Conservation (phyloP, 2,329 filamentous ascomycete species). For the Fusarium tjaetaba region DNA sequence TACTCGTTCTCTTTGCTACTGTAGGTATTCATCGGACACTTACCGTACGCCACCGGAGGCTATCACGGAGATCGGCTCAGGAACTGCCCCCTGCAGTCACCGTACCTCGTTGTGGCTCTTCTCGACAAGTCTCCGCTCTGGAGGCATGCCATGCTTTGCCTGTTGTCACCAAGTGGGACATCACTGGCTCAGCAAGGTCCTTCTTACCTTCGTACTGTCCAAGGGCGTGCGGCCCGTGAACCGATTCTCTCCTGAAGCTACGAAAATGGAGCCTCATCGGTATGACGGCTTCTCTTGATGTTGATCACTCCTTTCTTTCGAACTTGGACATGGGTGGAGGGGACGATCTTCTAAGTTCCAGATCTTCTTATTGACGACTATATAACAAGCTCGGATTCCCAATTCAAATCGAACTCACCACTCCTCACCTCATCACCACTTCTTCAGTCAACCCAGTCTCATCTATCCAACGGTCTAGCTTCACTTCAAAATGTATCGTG, state of each 20-base stretch:
- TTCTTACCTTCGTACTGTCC: background rate
- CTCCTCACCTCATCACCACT: slow-evolving; percentile 14
- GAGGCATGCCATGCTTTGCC: slow-evolving; percentile 4
- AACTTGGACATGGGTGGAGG: background rate
- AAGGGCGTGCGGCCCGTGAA: slow-evolving; percentile 29
- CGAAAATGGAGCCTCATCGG: slow-evolving; percentile 14
- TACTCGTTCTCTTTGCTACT: background rate
- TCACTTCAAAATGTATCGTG: slow-evolving; percentile 44
- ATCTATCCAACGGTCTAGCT: slow-evolving; percentile 15
- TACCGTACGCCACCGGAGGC: slow-evolving; percentile 6
- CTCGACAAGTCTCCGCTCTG: slow-evolving; percentile 3
- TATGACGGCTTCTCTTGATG: slow-evolving; percentile 12
- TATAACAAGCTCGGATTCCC: slow-evolving; percentile 28
- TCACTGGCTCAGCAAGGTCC: background rate
- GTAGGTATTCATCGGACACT: slow-evolving; percentile 1
- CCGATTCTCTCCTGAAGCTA: slow-evolving; percentile 11
- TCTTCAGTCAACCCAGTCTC: slow-evolving; percentile 20
- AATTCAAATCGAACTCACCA: slow-evolving; percentile 14
- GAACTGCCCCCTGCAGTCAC: slow-evolving; percentile 4
- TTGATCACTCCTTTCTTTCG: slow-evolving; percentile 5
- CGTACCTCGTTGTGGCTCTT: background rate
- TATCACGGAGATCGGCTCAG: slow-evolving; percentile 16
- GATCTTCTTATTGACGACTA: background rate
- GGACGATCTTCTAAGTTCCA: background rate
- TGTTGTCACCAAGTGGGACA: background rate